These are phyloP conservation scores for Piloderma croceum DNA, from an alignment of 768 basidiomycete species.

Conservation along the genomic window DNA sequence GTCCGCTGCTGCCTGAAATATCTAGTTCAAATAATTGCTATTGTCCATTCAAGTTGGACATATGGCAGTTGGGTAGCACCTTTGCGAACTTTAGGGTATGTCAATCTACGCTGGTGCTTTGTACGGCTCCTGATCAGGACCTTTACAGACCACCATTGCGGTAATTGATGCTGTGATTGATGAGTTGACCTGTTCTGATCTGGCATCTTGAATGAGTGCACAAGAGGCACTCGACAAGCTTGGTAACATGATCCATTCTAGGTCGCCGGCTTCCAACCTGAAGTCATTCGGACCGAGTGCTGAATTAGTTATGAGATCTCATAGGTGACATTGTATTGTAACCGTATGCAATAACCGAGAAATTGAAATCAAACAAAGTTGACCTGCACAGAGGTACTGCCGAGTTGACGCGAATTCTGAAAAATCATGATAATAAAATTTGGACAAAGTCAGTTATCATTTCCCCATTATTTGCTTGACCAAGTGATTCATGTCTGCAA, in stretches of 20 bases:
- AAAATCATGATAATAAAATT: slow-evolving; percentile 81
- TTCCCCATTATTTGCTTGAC: neutral
- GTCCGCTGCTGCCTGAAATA: slow-evolving; percentile 21
- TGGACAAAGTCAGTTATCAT: slow-evolving; percentile 59
- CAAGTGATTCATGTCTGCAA: slow-evolving; percentile 25
- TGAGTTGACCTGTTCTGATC: too few species aligned
- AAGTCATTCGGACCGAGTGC: too few species aligned
- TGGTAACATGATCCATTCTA: too few species aligned
- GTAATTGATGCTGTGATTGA: slow-evolving; percentile 12
- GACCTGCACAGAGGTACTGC: slow-evolving; percentile 71
- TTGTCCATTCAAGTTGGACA: slow-evolving; percentile 24
- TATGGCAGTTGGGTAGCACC: slow-evolving; percentile 23
- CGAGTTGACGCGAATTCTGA: slow-evolving; percentile 78
- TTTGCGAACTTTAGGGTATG: slow-evolving; percentile 16
- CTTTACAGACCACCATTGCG: slow-evolving; percentile 12
- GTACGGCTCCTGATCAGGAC: too few species aligned
- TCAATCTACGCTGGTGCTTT: too few species aligned
- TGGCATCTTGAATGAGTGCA: too few species aligned
- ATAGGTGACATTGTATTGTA: too few species aligned
- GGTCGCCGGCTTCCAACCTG: too few species aligned
- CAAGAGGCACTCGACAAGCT: too few species aligned
- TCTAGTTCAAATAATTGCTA: slow-evolving; percentile 15
- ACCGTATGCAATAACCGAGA: too few species aligned
- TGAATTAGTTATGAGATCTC: too few species aligned
- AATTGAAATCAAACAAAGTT: too few species aligned